phyloP scores from a whole-genome alignment of 2,329 filamentous ascomycete genomes.

The Aspergillus luchuensis region DNA sequence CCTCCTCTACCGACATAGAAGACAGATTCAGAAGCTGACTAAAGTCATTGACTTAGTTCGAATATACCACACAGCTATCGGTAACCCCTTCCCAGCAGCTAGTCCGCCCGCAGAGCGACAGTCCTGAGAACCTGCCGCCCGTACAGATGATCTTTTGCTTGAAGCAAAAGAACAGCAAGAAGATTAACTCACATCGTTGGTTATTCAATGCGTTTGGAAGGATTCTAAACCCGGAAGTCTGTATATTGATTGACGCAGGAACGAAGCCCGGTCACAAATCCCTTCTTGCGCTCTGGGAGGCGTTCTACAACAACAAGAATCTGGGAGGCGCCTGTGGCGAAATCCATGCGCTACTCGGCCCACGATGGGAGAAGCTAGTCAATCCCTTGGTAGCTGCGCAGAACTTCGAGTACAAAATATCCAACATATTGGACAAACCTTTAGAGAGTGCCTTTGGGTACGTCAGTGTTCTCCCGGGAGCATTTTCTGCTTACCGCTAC shows the following conservation, averaged over 20 bases:
- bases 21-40: no score
- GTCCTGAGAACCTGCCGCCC: slow-evolving; percentile 80
- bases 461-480: slow-evolving; percentile 95
- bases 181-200: slow-evolving; percentile 99
- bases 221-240: slow-evolving; percentile 94
- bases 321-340: slow-evolving; percentile 97
- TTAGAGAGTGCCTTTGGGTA: slow-evolving; percentile 97
- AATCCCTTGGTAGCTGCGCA: slow-evolving; percentile 95
- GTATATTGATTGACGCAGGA: slow-evolving; percentile 93
- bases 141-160: slow-evolving; percentile 99
- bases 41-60: slow-evolving; percentile 56
- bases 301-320: slow-evolving; percentile 99
- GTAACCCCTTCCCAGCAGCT: slow-evolving; percentile 97
- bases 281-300: slow-evolving; percentile 91
- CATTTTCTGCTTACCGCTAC: slow-evolving; percentile 97
- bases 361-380: slow-evolving; percentile 83
- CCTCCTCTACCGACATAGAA: no score
- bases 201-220: slow-evolving; percentile 97
- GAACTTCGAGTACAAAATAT: slow-evolving; percentile 99
- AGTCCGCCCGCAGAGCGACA: slow-evolving; percentile 85
- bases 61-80: slow-evolving; percentile 96
- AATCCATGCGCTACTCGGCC: slow-evolving; percentile 95
- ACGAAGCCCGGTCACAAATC: slow-evolving; percentile 94
- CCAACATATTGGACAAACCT: slow-evolving; percentile 97
- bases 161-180: slow-evolving; percentile 99